A percentile compares a stretch with the other conserved stretches of the same genome.
These are phyloP conservation scores for Balansia obtecta DNA, from an alignment of 2,329 filamentous ascomycete species.

Conservation along the genomic window DNA sequence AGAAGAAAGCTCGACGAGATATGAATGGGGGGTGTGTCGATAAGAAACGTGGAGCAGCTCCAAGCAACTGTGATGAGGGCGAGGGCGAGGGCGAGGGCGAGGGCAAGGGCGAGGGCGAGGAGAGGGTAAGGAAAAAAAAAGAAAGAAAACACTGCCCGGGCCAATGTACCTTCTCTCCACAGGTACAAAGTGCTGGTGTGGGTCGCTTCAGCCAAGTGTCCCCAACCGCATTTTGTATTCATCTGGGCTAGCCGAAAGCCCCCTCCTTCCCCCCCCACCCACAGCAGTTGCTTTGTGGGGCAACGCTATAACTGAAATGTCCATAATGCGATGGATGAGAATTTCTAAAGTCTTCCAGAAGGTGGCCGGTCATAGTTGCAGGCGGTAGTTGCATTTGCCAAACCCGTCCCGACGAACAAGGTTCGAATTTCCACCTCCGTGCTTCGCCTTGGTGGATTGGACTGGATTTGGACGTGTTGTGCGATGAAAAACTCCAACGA, in stretches of 20 bases:
- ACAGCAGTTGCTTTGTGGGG: not conserved
- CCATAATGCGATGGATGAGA: conserved; percentile 13
- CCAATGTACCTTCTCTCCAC: conserved; percentile 18
- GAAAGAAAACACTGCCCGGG: not conserved
- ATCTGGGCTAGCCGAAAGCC: no score
- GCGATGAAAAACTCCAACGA: conserved; percentile 3
- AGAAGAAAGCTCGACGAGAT: conserved; percentile 1
- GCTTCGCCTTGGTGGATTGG: not conserved
- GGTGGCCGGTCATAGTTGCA: conserved; percentile 9
- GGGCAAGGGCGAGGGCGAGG: not conserved
- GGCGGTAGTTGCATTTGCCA: not conserved
- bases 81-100: no score
- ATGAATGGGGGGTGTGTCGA: conserved; percentile 12
- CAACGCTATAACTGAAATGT: not conserved
- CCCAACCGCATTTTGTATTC: no score
- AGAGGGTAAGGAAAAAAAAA: not conserved
- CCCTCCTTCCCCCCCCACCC: no score
- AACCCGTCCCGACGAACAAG: not conserved
- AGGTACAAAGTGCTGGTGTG: conserved; percentile 12
- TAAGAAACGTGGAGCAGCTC: conserved; percentile 15
- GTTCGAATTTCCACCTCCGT: not conserved
- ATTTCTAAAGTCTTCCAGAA: conserved; percentile 19
- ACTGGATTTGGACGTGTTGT: not conserved
- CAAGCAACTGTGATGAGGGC: not conserved
- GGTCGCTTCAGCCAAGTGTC: not conserved